A percentile compares a stretch with the other conserved stretches of the same genome.
Evolutionary conservation across 1,284 basidiomycete species (phyloP).

Genomic region (Puccinia hordei): DNA sequence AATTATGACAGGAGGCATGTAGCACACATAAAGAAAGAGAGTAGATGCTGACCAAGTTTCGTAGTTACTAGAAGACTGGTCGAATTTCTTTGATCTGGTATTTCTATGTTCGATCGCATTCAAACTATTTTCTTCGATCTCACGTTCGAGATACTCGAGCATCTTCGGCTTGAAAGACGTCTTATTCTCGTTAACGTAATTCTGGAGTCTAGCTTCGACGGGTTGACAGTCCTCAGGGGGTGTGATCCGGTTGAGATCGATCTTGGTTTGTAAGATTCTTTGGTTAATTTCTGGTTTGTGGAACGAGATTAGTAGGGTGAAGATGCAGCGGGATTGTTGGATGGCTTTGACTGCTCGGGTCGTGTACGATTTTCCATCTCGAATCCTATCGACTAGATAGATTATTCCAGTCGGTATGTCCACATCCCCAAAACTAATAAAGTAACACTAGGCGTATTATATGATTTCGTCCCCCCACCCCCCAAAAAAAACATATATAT

Average conservation of each 20-base stretch:
- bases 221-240: conserved; percentile 26
- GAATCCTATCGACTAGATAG: conserved; percentile 81
- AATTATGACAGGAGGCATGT: neutral
- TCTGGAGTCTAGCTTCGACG: conserved; percentile 30
- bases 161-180: conserved; percentile 25
- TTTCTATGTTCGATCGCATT: conserved; percentile 45
- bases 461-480: neutral
- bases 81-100: conserved; percentile 14
- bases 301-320: conserved; percentile 83
- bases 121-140: conserved; percentile 33
- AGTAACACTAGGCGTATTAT: conserved; percentile 81
- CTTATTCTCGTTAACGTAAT: conserved; percentile 27
- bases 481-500: neutral
- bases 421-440: conserved; percentile 74
- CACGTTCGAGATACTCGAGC: conserved; percentile 19
- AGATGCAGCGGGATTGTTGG: conserved; percentile 76
- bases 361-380: conserved; percentile 72
- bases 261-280: conserved; percentile 59
- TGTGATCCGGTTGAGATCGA: conserved; percentile 11
- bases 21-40: neutral
- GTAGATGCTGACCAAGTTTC: conserved; percentile 17
- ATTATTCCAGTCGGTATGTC: conserved; percentile 69
- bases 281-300: conserved; percentile 76
- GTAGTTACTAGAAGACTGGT: neutral
- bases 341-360: conserved; percentile 74